A percentile compares a stretch with the other conserved stretches of the same genome.
These are phyloP conservation scores for Forsythia suspensa DNA, from an alignment of 257 asterid genomes.

Conservation along the genomic window DNA sequence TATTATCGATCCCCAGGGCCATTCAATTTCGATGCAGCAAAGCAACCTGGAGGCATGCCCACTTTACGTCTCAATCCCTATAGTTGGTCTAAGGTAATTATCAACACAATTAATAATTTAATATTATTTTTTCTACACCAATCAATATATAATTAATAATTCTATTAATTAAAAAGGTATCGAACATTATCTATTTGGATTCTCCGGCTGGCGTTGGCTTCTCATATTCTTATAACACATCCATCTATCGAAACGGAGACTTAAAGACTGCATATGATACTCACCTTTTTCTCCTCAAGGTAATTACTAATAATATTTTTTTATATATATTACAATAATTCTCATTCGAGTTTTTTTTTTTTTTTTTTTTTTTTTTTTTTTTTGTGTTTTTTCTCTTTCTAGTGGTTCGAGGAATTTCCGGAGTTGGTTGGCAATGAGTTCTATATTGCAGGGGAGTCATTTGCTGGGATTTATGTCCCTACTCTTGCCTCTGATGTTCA, in stretches of 20 bases:
- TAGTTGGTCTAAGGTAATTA: slow-evolving; percentile 65
- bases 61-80: slow-evolving; percentile 51
- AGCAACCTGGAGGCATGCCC: slow-evolving; percentile 41
- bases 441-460: slow-evolving; percentile 60
- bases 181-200: slow-evolving; percentile 57
- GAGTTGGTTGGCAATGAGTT: slow-evolving; percentile 51
- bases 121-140: no score
- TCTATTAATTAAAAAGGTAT: slow-evolving; percentile 25
- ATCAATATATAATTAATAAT: no score
- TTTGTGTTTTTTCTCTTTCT: not conserved
- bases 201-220: slow-evolving; percentile 68
- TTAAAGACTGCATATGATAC: slow-evolving; percentile 50
- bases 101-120: not conserved
- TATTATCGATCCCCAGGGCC: slow-evolving; percentile 45
- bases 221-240: slow-evolving; percentile 39
- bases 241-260: slow-evolving; percentile 34
- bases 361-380: not conserved
- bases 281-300: slow-evolving; percentile 63
- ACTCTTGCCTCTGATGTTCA: slow-evolving; percentile 48
- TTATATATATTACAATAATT: no score
- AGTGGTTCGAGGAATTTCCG: slow-evolving; percentile 60
- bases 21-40: slow-evolving; percentile 55
- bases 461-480: slow-evolving; percentile 63
- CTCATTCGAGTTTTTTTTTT: not conserved
- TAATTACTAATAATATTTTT: not conserved